Base-by-base conservation (phyloP, 2,329 filamentous ascomycete genomes). In the Eutypella sp. region DNA sequence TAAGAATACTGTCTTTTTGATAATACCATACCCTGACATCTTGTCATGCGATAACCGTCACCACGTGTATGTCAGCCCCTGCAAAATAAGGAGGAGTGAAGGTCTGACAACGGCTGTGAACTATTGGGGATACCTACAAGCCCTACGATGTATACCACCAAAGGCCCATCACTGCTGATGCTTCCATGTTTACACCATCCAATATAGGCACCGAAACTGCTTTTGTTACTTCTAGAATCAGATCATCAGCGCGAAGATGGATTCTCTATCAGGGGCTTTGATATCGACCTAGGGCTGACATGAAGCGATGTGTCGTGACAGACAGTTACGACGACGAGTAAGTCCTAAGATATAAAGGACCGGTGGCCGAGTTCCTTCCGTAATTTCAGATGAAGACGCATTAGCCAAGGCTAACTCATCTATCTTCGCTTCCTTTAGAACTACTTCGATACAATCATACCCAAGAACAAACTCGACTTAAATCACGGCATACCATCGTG, bases 61-160 rank as follows among this genome's bases (percentile, higher is more conserved):
- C 53, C 55, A 55, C 52, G 53, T 56, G 54, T 48, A 46, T 36
- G 41, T 40, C 45, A 53, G 40, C 47, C 46, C 37, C 27, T 44
- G 46, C 40, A 34, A 22, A n/a, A 23, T 31, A 25, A 45, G 22
- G 31, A 29, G 37, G 36, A 38, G n/a, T 34, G 25, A 45, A 49
- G 29, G 47, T 53, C 40, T 41, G 49, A 53, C 47, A 56, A 45
- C 41, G 34, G 47, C 39, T 54, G 33, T 10, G 39, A 38, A 47
- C 41, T 40, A 47, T 48, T 50, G 42, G 25, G 15, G 46, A 34
- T 19, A 20, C 6, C 16, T 29, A 15, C 19, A 40, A 33, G 36
- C 11, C 43, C 40, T 10, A 37, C 9, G n/a, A 50, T 33, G 49
- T 46, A 41, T 48, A 50, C 51, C 48, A 45, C 50, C 48, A 54